Evolutionary conservation across 192 early-diverging fungal species (phyloP), one percentile per base, ranked within the genome.

Genomic region (Backusella westeae): DNA sequence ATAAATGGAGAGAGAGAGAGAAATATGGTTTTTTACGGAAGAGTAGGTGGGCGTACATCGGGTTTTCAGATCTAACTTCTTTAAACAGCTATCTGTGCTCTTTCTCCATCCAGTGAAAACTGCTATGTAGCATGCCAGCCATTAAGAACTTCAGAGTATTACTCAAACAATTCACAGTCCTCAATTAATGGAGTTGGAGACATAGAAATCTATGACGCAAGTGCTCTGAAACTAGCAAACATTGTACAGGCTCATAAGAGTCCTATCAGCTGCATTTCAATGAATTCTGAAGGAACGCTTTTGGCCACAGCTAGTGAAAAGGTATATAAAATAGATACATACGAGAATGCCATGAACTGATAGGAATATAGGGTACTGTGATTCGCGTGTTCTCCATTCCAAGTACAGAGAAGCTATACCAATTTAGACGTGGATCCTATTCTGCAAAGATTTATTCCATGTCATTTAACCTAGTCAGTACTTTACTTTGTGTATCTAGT

Each of bases 181-280:
- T 10, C 88, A 80, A 80, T 87, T 80, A 42, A 85, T 63, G 82
- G 88, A 12, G 87, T 87, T 49, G 94, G 95, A 0, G 94, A 95
- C 52, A 90, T 98, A 19, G 88, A 95, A 78, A 89, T 98, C 8
- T 97, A 96, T 80, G 95, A 99, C 77, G 94, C 94, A 6, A 82
- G 94, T 34, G 86, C 89, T 41, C 87, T 97, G 34, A 95, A 96
- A 78, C 90, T 94, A 17, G 92, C 97, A 39, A 96, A 94, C 72
- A 96, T 98, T 73, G 92, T 99, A 38, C 92, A 93, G 75, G 97
- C 97, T 0, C 96, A 98, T 82, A 99, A 99, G 85, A 92, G 88
- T 21, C 92, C 94, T 1, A 86, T 99, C 19, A 90, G 91, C 44
- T 93, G 90, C 78, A 86, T 99, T 39, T 86, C 89, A 4, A 97